phyloP scores from a whole-genome alignment of 305 asterid species.

The Fraxinus greggii region DNA sequence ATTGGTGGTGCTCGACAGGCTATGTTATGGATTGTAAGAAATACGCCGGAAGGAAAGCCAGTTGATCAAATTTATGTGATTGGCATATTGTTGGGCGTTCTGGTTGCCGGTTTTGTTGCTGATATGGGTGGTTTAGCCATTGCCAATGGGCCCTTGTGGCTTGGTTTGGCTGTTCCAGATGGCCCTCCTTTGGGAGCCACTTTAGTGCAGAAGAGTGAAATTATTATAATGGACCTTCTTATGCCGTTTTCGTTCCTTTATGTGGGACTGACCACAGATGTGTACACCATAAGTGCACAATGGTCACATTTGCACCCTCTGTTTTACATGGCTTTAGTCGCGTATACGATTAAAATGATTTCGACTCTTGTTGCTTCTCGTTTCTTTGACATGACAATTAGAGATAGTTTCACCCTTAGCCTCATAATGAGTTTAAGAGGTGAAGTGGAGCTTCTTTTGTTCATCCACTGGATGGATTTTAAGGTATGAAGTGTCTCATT shows the following conservation, averaged over 20 bases:
- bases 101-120: constrained; percentile 49
- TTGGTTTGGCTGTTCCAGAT: constrained; percentile 78
- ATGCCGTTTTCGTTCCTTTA: constrained; percentile 59
- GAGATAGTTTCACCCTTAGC: constrained; percentile 69
- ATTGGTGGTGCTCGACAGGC: constrained; percentile 46
- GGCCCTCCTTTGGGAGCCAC: constrained; percentile 80
- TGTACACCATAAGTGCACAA: constrained; percentile 34
- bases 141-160: constrained; percentile 70
- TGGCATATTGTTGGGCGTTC: constrained; percentile 51
- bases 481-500: constrained; percentile 35
- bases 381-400: constrained; percentile 41
- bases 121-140: constrained; percentile 62
- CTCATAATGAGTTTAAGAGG: constrained; percentile 66
- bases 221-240: constrained; percentile 48
- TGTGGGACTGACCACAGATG: constrained; percentile 52
- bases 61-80: constrained; percentile 61
- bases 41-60: constrained; percentile 66
- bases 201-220: constrained; percentile 69
- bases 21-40: constrained; percentile 57
- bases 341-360: constrained; percentile 41
- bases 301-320: constrained; percentile 56
- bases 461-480: constrained; percentile 61
- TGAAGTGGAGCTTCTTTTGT: constrained; percentile 60
- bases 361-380: constrained; percentile 40
- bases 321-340: constrained; percentile 39